Percentiles rank a stretch among this genome's conserved stretches.
phyloP scores from a whole-genome alignment of 2,329 filamentous ascomycete genomes.

The Periconia macrospinosa region DNA sequence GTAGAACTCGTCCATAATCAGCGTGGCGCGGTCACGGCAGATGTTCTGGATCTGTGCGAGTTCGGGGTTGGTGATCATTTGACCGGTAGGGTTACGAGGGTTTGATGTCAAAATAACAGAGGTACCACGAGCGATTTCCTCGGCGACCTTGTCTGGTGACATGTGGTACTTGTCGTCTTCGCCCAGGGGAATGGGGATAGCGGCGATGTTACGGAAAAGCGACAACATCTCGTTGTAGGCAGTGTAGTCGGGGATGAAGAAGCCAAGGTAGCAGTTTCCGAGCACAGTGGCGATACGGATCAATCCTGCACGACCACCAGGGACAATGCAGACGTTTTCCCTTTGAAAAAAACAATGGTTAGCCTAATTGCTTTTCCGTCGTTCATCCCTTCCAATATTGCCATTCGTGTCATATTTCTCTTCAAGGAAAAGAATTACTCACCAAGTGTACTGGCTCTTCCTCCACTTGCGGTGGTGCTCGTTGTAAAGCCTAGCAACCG shows the following conservation, averaged over 20 bases:
- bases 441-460: conserved; percentile 85
- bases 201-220: conserved; percentile 75
- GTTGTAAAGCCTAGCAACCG: conserved; percentile 91
- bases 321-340: conserved; percentile 96
- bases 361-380: neutral
- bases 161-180: conserved; percentile 91
- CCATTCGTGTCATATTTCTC: neutral
- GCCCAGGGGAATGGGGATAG: conserved; percentile 65
- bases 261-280: conserved; percentile 88
- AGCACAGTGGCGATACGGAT: conserved; percentile 94
- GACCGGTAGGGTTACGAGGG: conserved; percentile 90
- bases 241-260: conserved; percentile 92
- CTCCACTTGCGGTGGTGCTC: conserved; percentile 87
- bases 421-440: neutral
- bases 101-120: conserved; percentile 90
- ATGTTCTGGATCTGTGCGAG: conserved; percentile 90
- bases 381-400: neutral
- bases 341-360: neutral
- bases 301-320: conserved; percentile 86
- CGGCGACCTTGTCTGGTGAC: conserved; percentile 87
- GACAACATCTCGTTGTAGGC: conserved; percentile 98
- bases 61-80: conserved; percentile 82
- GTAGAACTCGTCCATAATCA: conserved; percentile 98
- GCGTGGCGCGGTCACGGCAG: conserved; percentile 83
- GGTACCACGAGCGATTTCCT: conserved; percentile 80